A percentile compares a stretch with the other conserved stretches of the same genome.
phyloP scores from a whole-genome alignment of 1,139 yeast genomes.

The Geotrichum candidum region DNA sequence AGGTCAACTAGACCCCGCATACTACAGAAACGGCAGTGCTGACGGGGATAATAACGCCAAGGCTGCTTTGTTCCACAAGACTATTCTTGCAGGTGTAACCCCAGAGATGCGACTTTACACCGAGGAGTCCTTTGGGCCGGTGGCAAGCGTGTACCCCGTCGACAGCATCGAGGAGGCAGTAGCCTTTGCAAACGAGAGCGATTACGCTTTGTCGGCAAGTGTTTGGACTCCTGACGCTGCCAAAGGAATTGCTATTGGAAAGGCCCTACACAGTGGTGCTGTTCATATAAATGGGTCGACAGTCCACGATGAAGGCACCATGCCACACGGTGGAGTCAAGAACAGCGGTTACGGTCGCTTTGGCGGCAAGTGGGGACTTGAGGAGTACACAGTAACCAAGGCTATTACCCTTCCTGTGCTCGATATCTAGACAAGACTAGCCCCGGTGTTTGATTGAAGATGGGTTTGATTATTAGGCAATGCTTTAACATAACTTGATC shows the following conservation, averaged over 20 bases:
- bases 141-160: constrained; percentile 38
- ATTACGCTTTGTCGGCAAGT: constrained; percentile 43
- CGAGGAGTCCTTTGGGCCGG: constrained; percentile 48
- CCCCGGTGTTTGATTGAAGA: neutral
- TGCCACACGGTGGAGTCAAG: constrained; percentile 55
- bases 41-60: constrained; percentile 15
- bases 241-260: constrained; percentile 39
- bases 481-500: too few relatives aligned
- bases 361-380: constrained; percentile 48
- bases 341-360: constrained; percentile 49
- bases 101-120: constrained; percentile 35
- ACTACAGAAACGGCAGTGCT: neutral
- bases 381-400: constrained; percentile 41
- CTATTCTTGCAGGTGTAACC: constrained; percentile 38
- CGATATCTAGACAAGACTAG: neutral
- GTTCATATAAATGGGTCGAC: constrained; percentile 49
- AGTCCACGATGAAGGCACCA: constrained; percentile 44
- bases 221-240: constrained; percentile 42
- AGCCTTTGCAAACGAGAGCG: constrained; percentile 31
- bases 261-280: constrained; percentile 42
- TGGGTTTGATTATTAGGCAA: neutral
- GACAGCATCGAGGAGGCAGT: constrained; percentile 31
- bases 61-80: constrained; percentile 26
- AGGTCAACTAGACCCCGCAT: constrained; percentile 21
- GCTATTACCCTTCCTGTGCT: constrained; percentile 33